Base-by-base conservation (phyloP, 768 basidiomycete species). In the Tephrocybe sp. region DNA sequence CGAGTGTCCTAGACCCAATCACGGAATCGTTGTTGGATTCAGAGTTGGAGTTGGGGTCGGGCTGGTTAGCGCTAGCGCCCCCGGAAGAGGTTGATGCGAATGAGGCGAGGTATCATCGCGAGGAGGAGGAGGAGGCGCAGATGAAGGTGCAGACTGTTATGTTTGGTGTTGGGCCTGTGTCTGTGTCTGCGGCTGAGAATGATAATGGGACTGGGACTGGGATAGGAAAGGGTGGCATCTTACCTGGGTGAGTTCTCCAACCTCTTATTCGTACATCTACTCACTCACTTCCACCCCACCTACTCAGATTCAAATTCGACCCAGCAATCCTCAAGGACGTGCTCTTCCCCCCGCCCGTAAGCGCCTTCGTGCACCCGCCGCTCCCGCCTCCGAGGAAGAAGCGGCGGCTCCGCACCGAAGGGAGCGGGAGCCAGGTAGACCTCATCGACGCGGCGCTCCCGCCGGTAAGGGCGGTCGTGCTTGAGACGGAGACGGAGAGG, bases 221-320 rank as follows among this genome's bases (percentile, higher is more conserved):
- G 26, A 26, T 7, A 4, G 26, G 26, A 7, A 26, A 26, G 36
- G 66, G 71, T 34, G 70, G 69, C 48, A 56, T 72, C 19, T 69
- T 71, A 42, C 55, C 74, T 56, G 79, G 78, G 81, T 82, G 55
- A 14, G 75, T 68, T 22, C 33, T 57, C n/a, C n/a, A n/a, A n/a
- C n/a, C n/a, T n/a, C n/a, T n/a, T n/a, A n/a, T n/a, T n/a, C n/a
- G n/a, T n/a, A n/a, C n/a, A n/a, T n/a, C n/a, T n/a, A n/a, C n/a
- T n/a, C n/a, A n/a, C n/a, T n/a, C n/a, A n/a, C n/a, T n/a, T n/a
- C n/a, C n/a, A n/a, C n/a, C n/a, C n/a, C n/a, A n/a, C n/a, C n/a
- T n/a, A n/a, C n/a, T n/a, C 34, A 84, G 82, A 46, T 83, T 76
- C 51, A 82, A 82, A 63, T 84, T 81, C 52, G 67, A 76, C 7